Evolutionary conservation across 2,329 filamentous ascomycete species (phyloP), one percentile per base, ranked within the genome.

Genomic region (Fusarium sp.): DNA sequence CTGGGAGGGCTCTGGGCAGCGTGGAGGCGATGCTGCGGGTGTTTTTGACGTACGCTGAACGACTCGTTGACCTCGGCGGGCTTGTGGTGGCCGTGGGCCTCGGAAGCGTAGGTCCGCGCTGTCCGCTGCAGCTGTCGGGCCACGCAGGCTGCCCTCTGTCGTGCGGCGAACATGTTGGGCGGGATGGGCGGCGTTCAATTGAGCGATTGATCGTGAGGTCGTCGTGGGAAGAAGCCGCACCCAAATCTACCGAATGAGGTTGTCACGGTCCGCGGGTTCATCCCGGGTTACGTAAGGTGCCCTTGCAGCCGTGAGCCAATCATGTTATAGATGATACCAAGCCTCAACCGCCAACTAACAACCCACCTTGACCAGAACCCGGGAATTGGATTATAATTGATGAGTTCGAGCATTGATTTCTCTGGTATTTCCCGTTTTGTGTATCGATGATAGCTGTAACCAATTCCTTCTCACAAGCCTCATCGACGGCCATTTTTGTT

Each of bases 61-160:
- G 83, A 82, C 80, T 90, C 88, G 72, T 86, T 83, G 65, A 84
- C 85, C 66, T 82, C 79, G 71, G 82, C 82, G 63, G 82, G 78
- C 72, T 84, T 80, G 76, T 84, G 82, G 71, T 84, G 81, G 64
- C 78, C 82, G 73, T 87, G 86, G 77, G 81, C 80, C 70, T 85
- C 83, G 76, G 87, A 89, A 71, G 86, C 87, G 77, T 89, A 89
- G 64, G 81, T 82, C 75, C 87, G 84, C 70, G 82, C 78, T 69
- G 77, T 74, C 63, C 79, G 76, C 73, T 78, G 78, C 67, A 81
- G 75, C 72, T 79, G 78, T 63, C 80, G 78, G 64, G 79, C 79
- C 46, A 78, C 65, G 53, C 74, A 76, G 76, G 77, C 79, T 77
- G 77, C 82, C 79, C 83, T 80, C 75, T 83, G 83, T 80, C 84